Base-by-base conservation (phyloP, 1,284 basidiomycete species). In the Sanghuangporus sanghuang region DNA sequence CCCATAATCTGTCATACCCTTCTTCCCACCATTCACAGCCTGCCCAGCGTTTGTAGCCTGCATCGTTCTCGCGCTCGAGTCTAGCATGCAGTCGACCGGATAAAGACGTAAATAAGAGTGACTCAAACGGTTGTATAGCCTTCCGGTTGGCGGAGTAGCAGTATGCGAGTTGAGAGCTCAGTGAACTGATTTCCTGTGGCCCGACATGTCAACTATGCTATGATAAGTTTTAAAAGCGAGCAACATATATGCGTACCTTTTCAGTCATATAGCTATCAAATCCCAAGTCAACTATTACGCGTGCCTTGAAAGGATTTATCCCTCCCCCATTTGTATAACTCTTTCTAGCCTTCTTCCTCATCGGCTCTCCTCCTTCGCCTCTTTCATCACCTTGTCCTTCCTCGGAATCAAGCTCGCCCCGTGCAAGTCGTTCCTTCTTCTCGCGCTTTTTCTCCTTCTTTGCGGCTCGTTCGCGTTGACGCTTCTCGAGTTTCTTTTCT, bases 231-330 rank as follows among this genome's bases (percentile, higher is more conserved):
- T 16, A 39, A 9, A 35, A 40, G 32, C 40, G 16, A n/a, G 44
- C 16, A 18, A 56, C 21, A 40, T 21, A 27, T 63, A 39, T 39
- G 77, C 87, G 69, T 73, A 95, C 96, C 80, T 95, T 95, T 62
- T 95, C 94, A 56, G 78, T 86, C 97, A 99, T 99, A 75, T 90
- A 81, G 55, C 95, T 86, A 74, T 99, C 97, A 73, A 99, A 99
- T 2, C 89, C 94, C 6, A 97, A 80, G 76, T 99, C 97, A 35
- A 99, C 77, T 21, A 97, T 85, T 1, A 99, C 82, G 40, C 83
- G 85, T 8, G 92, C 93, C 16, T 82, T 80, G 71, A 94, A 95
- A 32, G 73, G 81, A 62, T 68, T 74, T 77, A 69, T 71, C 1
- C 21, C 44, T n/a, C 16, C 14, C 16, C 8, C 44, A n/a, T n/a